phyloP scores from a whole-genome alignment of 345 rosid species.

The Toxicodendron radicans region DNA sequence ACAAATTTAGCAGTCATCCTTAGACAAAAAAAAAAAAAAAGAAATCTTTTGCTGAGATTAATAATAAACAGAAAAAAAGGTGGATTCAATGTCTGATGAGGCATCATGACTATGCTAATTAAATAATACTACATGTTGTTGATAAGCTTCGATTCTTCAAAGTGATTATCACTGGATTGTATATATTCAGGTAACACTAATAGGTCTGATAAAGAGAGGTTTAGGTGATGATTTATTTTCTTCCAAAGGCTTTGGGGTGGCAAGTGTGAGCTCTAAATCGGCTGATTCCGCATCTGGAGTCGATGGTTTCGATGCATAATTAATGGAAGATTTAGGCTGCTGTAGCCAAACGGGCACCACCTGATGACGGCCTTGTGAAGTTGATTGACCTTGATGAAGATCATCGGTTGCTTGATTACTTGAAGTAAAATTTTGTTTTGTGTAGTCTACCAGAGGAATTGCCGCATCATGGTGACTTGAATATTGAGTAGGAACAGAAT shows the following conservation, averaged over 20 bases:
- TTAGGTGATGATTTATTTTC: conserved; percentile 26
- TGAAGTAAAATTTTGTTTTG: not conserved
- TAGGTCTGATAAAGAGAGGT: conserved; percentile 35
- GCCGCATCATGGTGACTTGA: conserved; percentile 1
- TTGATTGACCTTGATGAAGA: not conserved
- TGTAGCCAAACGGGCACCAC: conserved; percentile 7
- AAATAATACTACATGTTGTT: no score
- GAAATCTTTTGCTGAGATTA: not conserved
- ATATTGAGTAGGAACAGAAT: conserved; percentile 1
- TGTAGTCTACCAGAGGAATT: conserved; percentile 16
- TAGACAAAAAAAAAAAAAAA: not conserved
- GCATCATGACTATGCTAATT: not conserved
- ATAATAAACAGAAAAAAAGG: not conserved
- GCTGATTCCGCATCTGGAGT: conserved; percentile 5
- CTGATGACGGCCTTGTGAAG: not conserved
- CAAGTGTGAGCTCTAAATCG: conserved; percentile 55
- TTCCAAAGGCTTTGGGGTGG: conserved; percentile 39
- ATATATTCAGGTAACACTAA: conserved; percentile 42
- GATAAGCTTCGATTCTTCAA: no score
- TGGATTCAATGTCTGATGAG: no score
- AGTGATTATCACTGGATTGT: not conserved
- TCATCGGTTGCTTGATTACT: conserved; percentile 4
- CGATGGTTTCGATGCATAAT: conserved; percentile 5
- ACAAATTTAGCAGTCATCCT: not conserved
- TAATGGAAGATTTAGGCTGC: conserved; percentile 17